phyloP scores from a whole-genome alignment of 2,329 filamentous ascomycete genomes.

The Xylaria sp. region DNA sequence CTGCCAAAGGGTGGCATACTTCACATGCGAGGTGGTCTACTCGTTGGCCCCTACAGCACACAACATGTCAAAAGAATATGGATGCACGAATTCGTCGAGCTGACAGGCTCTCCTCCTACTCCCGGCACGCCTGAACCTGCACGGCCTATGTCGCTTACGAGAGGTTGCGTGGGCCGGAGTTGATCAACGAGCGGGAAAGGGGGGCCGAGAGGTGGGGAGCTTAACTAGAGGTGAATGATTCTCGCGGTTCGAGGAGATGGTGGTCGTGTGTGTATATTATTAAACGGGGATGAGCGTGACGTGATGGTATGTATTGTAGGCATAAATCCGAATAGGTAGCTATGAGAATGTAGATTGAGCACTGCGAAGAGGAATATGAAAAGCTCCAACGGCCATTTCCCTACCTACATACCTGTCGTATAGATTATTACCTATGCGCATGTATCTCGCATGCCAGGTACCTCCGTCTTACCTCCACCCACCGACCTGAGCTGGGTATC shows the following conservation, averaged over 20 bases:
- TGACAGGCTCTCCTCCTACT: constrained; percentile 23
- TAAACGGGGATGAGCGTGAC: too few species aligned
- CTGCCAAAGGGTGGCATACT: constrained; percentile 27
- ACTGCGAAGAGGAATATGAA: too few species aligned
- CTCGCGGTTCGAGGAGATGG: constrained; percentile 1
- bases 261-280: too few species aligned
- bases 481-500: background rate
- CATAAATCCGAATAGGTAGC: too few species aligned
- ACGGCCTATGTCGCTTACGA: constrained; percentile 29
- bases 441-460: background rate
- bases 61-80: constrained; percentile 23
- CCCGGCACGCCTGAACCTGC: constrained; percentile 23
- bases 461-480: constrained; percentile 6
- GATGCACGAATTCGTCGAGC: constrained; percentile 17
- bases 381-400: too few species aligned
- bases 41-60: constrained; percentile 19
- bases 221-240: constrained; percentile 13
- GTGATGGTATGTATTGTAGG: too few species aligned
- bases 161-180: constrained; percentile 26
- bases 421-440: background rate
- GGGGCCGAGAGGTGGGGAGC: constrained; percentile 11
- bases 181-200: constrained; percentile 16
- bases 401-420: background rate
- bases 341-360: too few species aligned
- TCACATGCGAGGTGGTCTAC: constrained; percentile 27